Base-by-base conservation (phyloP, 106 monocot species). In the Phalaenopsis aphrodite region DNA sequence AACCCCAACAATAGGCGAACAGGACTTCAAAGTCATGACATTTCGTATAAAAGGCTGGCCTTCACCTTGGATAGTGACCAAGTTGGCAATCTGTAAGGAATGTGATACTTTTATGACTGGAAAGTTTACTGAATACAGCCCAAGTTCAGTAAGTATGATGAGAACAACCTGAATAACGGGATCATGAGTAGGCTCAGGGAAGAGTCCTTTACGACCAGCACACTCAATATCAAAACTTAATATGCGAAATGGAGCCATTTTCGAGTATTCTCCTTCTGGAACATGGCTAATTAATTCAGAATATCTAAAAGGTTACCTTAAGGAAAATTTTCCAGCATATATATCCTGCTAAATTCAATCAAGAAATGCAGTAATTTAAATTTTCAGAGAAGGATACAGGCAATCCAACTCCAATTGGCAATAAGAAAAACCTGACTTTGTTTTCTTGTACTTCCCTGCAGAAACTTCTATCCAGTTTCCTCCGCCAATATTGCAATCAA, bases 191-290 rank as follows among this genome's bases (percentile, higher is more conserved):
- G 99, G 93, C 78, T 99, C 99, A 39, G 95, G 99, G 79, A 99
- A 99, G 76, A 83, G 91, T 77, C 99, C 99, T 86, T 99, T 99
- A 57, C 99, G 99, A 79, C 99, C 95, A 72, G 99, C 99, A 88
- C 99, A 99, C 79, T 99, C 99, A 81, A 99, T 99, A 75, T 99
- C 99, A 91, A 99, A 99, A 87, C 99, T 99, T 82, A 95, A 83
- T 77, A 99, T 95, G 56, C 95, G 95, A 88, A 99, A 99, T 47
- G 99, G 99, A 81, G 99, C 93, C 95, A 99, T 91, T 82, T 95
- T 99, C 49, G 99, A 99, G 77, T 83, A 95, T 75, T 99, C 86
- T 78, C 99, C 95, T 86, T 99, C 99, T 38, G 95, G 91, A 43
- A 56, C 83, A 91, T 95, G 95, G 76, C 99, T 99, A 43, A 95